Evolutionary conservation across 768 basidiomycete species (phyloP), one percentile per base, ranked within the genome.

Genomic region (Rhodotorula sphaerocarpa): DNA sequence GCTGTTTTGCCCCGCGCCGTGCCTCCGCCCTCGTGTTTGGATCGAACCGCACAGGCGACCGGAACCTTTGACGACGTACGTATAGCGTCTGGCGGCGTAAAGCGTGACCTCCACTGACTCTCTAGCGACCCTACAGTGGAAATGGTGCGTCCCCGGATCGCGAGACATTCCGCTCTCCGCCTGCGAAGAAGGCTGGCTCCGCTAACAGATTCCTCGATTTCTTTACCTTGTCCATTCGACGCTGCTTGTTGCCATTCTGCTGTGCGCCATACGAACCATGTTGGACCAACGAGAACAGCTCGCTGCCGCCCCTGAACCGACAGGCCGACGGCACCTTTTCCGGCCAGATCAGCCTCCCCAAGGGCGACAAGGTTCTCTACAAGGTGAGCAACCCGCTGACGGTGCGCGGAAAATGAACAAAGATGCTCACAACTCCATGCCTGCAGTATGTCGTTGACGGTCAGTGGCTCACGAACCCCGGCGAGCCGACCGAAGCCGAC

Each of bases 31-130:
- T n/a, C n/a, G n/a, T 21, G 18, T 5, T 23, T 48, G n/a, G 21
- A 44, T 25, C 20, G 23, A 6, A 18, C 10, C 12, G 42, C 23
- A 30, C 56, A 59, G 71, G 81, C 84, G 59, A 87, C 86, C 27
- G 87, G 87, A 42, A 81, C 84, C 34, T 89, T 88, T 73, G 87
- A 89, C 79, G 76, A 85, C 75, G 87, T 86, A 73, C 67, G 82
- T 65, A n/a, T n/a, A n/a, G n/a, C n/a, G n/a, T n/a, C n/a, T n/a
- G n/a, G n/a, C n/a, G n/a, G n/a, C n/a, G n/a, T n/a, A n/a, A n/a
- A n/a, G n/a, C n/a, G n/a, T n/a, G n/a, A n/a, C n/a, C n/a, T n/a
- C n/a, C n/a, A n/a, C n/a, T n/a, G n/a, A n/a, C n/a, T n/a, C n/a
- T n/a, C n/a, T n/a, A n/a, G n/a, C n/a, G n/a, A n/a, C n/a, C n/a